Conservation (phyloP, 805 yeast genomes). For the Hermanozyma aechmeae region DNA sequence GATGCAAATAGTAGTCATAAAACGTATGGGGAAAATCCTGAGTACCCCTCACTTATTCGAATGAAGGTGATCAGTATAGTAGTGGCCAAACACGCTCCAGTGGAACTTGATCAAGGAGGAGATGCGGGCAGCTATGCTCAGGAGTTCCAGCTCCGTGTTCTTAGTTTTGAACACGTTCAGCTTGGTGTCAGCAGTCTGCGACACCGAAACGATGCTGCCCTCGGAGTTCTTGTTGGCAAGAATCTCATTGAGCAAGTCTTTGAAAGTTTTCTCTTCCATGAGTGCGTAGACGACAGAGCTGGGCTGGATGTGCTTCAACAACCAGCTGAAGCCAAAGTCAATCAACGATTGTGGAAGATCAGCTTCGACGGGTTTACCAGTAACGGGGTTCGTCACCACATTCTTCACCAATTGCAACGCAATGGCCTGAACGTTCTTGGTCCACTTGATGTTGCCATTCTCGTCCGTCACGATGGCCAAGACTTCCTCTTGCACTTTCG, state of each 20-base stretch:
- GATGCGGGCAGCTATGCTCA: constrained; percentile 48
- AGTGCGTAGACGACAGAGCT: constrained; percentile 65
- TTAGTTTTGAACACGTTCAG: constrained; percentile 3
- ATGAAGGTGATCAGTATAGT: constrained; percentile 42
- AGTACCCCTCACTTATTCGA: too few species aligned
- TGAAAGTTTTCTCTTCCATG: constrained; percentile 59
- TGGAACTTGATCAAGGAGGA: constrained; percentile 66
- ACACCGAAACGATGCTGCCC: background rate
- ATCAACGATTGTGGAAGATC: constrained; percentile 29
- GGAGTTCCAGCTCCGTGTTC: constrained; percentile 36
- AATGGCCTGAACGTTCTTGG: constrained; percentile 65
- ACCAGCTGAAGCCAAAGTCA: constrained; percentile 68
- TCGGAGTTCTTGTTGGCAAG: constrained; percentile 11
- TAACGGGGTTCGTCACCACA: constrained; percentile 11
- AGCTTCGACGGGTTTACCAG: constrained; percentile 7
- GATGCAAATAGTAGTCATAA: too few species aligned
- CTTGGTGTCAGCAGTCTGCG: constrained; percentile 1
- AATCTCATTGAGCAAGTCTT: constrained; percentile 34
- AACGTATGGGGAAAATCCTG: too few species aligned
- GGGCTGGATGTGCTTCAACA: constrained; percentile 81
- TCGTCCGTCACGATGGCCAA: constrained; percentile 76
- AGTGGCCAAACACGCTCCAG: constrained; percentile 73
- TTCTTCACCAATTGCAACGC: constrained; percentile 56
- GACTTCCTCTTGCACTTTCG: constrained; percentile 57
- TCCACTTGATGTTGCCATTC: constrained; percentile 85